Evolutionary conservation across 495 filamentous ascomycete species (phyloP), one percentile per base, ranked within the genome.

Genomic region (Aspergillus heteromorphus): DNA sequence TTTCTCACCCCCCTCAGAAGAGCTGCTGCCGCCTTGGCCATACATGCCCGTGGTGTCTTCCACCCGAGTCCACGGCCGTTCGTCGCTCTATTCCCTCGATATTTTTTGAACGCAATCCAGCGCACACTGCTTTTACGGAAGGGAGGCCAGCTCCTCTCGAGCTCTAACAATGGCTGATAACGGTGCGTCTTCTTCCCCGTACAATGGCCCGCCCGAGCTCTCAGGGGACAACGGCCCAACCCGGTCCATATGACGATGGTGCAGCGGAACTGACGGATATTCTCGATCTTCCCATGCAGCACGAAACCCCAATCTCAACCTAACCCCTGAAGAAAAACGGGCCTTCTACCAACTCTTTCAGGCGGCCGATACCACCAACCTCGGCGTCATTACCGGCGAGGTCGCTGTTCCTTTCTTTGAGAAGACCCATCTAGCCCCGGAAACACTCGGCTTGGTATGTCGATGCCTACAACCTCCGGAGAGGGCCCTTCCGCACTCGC

Each of bases 391-490:
- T 11, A 96, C 92, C 13, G 93, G 95, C 59, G 93, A 97, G 69
- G 79, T 95, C 51, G 93, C 93, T 7, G 95, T 97, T 61, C 91
- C 92, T 61, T 97, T 98, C 77, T 98, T 98, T 63, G 92, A 97
- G 71, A 95, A 92, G 81, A 97, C 93, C 23, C 83, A 87, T 57
- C 77, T 98, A 27, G 80, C 90, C 48, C 86, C 90, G 41, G 82
- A 87, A 51, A 81, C 92, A 21, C 79, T 98, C 59, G 93, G 93
- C 65, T 87, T 96, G 85, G 91, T 95, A 75, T 53, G 82, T 73
- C 29, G 21, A 45, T 42, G 23, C 31, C 17, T 8, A 19, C 29
- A 9, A 18, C 25, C 11, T 21, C 11, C 17, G 18, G 17, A 13
- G 13, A 40, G 14, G 8, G 0, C 11, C 19, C 13, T 40, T 13